Base-by-base conservation (phyloP, 2,329 filamentous ascomycete species). In the Alternaria triticimaculans region DNA sequence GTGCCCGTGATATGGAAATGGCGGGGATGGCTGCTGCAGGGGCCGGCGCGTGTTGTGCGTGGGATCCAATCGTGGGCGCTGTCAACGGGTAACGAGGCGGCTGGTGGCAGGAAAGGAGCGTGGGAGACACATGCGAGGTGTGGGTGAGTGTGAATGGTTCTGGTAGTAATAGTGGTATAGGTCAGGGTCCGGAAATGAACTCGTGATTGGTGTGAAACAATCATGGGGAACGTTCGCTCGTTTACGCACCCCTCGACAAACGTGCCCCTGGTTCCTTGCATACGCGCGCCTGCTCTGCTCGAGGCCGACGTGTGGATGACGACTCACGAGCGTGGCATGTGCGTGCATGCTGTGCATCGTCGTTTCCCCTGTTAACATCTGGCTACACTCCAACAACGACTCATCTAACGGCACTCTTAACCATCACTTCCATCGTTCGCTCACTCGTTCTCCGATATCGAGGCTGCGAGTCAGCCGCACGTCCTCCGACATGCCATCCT, bases 141-240 rank as follows among this genome's bases (percentile, higher is more conserved):
- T 41, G 18, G 37, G 37, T 41, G 37, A 41, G 37, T 41, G 37
- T 41, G 60, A 62, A 60, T 67, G 63, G 66, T 73, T 62, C 46
- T 46, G 54, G 63, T 43, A 43, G 15, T 55, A 53, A 18, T n/a
- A 37, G 30, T 33, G 23, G 49, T 41, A 23, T 20, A 60, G 57
- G 61, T 54, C 55, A 46, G 58, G 58, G 41, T 56, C 54, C 60
- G 68, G 63, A 70, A 68, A 72, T 70, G 67, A 70, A 58, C 30
- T 20, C 37, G 49, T 41, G 30, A 53, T 53, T 53, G 49, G 49
- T 21, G 23, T 53, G 49, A 53, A 53, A 53, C 49, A 41, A 23
- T 25, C 49, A 53, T 53, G 49, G 49, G 30, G 49, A 53, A 41
- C 49, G 20, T 41, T 53, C 28, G 49, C 30, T 53, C 49, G 49